Percentiles rank a stretch among this genome's conserved stretches.
Conservation (phyloP, 2,329 filamentous ascomycete genomes). For the Pseudopyricularia javanii region DNA sequence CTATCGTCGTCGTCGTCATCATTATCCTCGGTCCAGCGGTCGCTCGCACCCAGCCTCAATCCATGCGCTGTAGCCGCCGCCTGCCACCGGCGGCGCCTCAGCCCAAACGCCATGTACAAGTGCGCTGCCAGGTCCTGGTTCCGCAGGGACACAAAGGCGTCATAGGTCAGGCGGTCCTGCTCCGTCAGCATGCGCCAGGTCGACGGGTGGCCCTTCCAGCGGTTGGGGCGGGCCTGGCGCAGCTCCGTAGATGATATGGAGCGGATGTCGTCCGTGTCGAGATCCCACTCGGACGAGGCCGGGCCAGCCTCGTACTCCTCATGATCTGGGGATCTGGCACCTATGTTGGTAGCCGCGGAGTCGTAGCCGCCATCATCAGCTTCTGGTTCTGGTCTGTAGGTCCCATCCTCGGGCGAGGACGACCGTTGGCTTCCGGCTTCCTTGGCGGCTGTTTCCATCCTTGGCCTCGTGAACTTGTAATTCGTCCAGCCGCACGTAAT, state of each 20-base stretch:
- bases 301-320: constrained; percentile 11
- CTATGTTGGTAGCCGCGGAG: constrained; percentile 16
- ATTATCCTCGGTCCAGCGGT: constrained; percentile 18
- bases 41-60: constrained; percentile 1
- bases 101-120: constrained; percentile 63
- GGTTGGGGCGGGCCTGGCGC: constrained; percentile 48
- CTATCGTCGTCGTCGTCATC: constrained; percentile 9
- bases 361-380: constrained; percentile 25
- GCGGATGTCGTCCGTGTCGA: constrained; percentile 32
- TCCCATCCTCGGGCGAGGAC: not conserved
- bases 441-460: not conserved
- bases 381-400: constrained; percentile 5
- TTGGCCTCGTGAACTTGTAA: not conserved
- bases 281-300: constrained; percentile 19
- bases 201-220: constrained; percentile 53
- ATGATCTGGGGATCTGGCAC: not conserved
- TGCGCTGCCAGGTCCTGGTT: constrained; percentile 61
- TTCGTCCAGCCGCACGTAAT: not conserved
- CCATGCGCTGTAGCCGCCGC: not conserved
- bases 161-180: constrained; percentile 48
- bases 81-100: constrained; percentile 37
- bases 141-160: constrained; percentile 49
- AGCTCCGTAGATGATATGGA: constrained; percentile 35
- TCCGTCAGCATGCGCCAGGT: constrained; percentile 56
- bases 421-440: not conserved